Base-by-base conservation (phyloP, 106 monocot species). In the Acorus gramineus region DNA sequence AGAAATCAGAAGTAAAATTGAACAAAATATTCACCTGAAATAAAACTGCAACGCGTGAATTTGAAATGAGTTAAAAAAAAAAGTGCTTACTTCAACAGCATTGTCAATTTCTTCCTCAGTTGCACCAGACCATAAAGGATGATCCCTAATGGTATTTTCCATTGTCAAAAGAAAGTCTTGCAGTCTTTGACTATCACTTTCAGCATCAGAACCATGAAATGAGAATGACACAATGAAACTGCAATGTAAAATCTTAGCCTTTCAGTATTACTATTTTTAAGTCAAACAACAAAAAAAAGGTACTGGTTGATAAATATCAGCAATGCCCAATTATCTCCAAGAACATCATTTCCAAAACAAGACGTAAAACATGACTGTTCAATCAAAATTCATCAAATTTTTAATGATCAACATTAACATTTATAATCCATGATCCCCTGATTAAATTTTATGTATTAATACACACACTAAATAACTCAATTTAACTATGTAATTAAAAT, bases 171-270 rank as follows among this genome's bases (percentile, higher is more conserved):
- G 68, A 73, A 68, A 78, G 3, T 62, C 68, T 59, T 78, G 73
- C 5, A 78, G 42, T 49, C 49, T 73, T 63, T 52, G 62, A 64
- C 73, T 68, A 57, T 66, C 72, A 7, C 54, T 53, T 63, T 73
- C 78, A 13, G 72, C 78, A 63, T 73, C n/a, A 42, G 68, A 44
- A 50, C 49, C 46, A 46, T 64, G 51, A 12, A 68, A 43, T 42
- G 73, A 68, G 46, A 73, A 73, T 3, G 73, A 78, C n/a, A 68
- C 63, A 11, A 78, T 63, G 62, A 78, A 78, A 47, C 78, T 78
- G 78, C 56, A 59, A 57, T 8, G 4, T 44, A 60, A 46, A 65
- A 28, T 28, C 28, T 28, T 28, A 28, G 1, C 28, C 28, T 28
- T 28, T 28, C 28, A 28, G 28, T 28, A 28, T 28, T 65, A 2